Evolutionary conservation across 1,139 yeast genomes (phyloP).

Genomic region (Zygoascus meyerae): DNA sequence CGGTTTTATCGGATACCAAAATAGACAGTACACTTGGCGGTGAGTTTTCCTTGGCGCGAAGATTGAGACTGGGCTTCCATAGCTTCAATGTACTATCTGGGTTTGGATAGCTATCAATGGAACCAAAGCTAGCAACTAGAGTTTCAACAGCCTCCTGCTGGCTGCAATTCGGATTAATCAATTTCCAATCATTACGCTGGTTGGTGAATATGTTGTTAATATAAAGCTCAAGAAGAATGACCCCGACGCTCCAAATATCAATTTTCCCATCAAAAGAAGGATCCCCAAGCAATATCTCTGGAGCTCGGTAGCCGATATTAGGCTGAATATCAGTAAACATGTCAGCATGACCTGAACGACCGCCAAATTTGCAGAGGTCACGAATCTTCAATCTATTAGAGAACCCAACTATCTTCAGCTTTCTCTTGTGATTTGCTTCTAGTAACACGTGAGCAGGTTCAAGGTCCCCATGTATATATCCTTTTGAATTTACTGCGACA

Average conservation of each 20-base stretch:
- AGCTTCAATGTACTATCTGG: constrained; percentile 4
- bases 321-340: constrained; percentile 9
- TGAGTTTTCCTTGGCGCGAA: constrained; percentile 7
- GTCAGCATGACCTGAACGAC: constrained; percentile 4
- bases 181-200: constrained; percentile 2
- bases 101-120: constrained; percentile 5
- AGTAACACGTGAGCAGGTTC: constrained; percentile 88
- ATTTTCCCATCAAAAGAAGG: constrained; percentile 66
- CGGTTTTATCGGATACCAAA: constrained; percentile 7
- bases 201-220: constrained; percentile 6
- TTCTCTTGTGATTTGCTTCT: constrained; percentile 31
- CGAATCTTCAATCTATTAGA: constrained; percentile 2
- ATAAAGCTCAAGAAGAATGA: constrained; percentile 47
- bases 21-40: constrained; percentile 3
- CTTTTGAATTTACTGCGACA: constrained; percentile 46
- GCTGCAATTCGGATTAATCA: constrained; percentile 2
- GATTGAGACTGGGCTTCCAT: constrained; percentile 6
- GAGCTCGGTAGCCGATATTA: constrained; percentile 18
- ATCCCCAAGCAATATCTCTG: constrained; percentile 28
- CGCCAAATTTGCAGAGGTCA: constrained; percentile 6
- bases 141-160: constrained; percentile 5
- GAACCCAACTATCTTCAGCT: constrained; percentile 4
- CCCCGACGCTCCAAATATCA: constrained; percentile 96
- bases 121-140: constrained; percentile 6
- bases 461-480: constrained; percentile 69